Conservation (phyloP, 129 eudicot genomes). For the Arctium lappa region DNA sequence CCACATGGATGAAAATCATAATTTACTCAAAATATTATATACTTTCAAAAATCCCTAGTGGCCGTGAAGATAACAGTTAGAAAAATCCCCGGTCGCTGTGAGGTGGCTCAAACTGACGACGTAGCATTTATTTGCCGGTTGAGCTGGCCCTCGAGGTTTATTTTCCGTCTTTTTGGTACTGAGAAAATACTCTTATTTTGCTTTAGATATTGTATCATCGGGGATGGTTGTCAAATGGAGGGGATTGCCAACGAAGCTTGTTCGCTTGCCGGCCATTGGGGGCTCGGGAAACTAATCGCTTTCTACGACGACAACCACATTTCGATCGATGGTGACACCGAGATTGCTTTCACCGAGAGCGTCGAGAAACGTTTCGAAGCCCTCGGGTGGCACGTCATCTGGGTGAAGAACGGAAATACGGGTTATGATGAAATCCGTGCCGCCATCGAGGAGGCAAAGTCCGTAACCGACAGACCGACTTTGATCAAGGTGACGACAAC, state of each 20-base stretch:
- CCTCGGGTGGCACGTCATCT: conserved; percentile 62
- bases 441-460: conserved; percentile 57
- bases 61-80: no score
- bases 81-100: no score
- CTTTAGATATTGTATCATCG: conserved; percentile 48
- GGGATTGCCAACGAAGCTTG: conserved; percentile 63
- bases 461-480: conserved; percentile 50
- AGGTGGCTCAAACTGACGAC: no score
- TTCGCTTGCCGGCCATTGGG: conserved; percentile 73
- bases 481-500: conserved; percentile 64
- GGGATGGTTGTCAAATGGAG: conserved; percentile 77
- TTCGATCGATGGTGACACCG: conserved; percentile 56
- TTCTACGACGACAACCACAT: conserved; percentile 62
- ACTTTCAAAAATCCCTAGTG: no score
- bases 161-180: neutral
- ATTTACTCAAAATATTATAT: no score
- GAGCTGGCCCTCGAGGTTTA: no score
- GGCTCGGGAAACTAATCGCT: conserved; percentile 59
- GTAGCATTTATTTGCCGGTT: no score
- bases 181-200: neutral
- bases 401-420: conserved; percentile 63
- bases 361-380: conserved; percentile 55
- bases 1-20: no score
- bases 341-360: conserved; percentile 57
- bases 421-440: conserved; percentile 63